Evolutionary conservation across 306 rosid species (phyloP), one percentile per base, ranked within the genome.

Genomic region (Malus domestica): DNA sequence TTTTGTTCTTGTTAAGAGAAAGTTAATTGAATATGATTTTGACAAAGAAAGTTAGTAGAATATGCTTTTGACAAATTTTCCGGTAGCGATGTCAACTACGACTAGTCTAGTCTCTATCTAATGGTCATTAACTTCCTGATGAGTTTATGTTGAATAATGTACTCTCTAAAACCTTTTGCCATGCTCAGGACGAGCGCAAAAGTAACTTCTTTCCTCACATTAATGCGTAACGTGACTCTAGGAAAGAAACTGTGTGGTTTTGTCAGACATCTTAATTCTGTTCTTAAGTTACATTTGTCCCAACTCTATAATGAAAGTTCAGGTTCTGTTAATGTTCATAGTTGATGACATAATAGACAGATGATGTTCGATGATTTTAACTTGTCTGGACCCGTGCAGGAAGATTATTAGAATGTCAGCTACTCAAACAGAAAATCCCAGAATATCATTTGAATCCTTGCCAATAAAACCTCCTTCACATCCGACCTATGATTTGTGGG

Each of bases 401-500:
- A 74, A 59, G 71, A 70, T 81, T 68, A 78, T 77, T 79, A 79
- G 75, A 78, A 87, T 91, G 93, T 79, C 91, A 49, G 87, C 88
- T 45, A 82, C 86, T 58, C 69, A 84, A 66, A 46, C 82, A 42
- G 73, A 76, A 19, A 76, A 71, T 58, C 57, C 86, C 10, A 78
- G 68, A 63, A 64, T 80, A 60, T 83, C 93, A 23, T 71, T 75
- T 1, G 82, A 88, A 32, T 86, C 94, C 63, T 78, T 82, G 75
- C 80, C 87, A 40, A 71, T 91, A 75, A 80, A 85, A 86, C 96
- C 97, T 81, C 98, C 97, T 11, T 29, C 80, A 64, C 98, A 90
- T 87, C 98, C 98, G 8, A 90, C 98, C 62, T 94, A 94, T 83
- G 97, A 91, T 85, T 79, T 94, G 85, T 80, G 77, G 71, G 92